Evolutionary conservation across 2,329 filamentous ascomycete genomes (phyloP).

Genomic region (Didymella lethalis): DNA sequence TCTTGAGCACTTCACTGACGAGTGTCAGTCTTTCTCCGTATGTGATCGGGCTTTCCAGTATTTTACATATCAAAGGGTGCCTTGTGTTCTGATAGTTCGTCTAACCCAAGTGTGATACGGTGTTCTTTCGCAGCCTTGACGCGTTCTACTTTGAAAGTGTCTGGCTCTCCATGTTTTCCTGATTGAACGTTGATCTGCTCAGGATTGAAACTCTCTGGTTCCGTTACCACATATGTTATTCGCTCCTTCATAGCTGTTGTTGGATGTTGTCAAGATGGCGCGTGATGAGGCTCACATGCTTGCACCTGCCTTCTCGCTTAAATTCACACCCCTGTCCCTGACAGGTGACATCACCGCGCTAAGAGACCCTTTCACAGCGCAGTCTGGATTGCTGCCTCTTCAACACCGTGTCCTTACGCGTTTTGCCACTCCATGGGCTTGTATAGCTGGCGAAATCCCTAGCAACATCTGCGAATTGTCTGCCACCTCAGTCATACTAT

Average conservation of each 20-base stretch:
- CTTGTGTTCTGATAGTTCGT: conserved; percentile 69
- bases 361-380: conserved; percentile 19
- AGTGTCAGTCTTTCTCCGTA: conserved; percentile 2
- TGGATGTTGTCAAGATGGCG: conserved; percentile 18
- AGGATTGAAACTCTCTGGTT: conserved; percentile 70
- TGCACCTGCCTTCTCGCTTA: conserved; percentile 9
- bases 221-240: conserved; percentile 77
- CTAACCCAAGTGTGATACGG: conserved; percentile 74
- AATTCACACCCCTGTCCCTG: conserved; percentile 8
- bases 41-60: not conserved
- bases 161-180: conserved; percentile 37
- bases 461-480: not conserved
- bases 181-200: conserved; percentile 65
- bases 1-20: conserved; percentile 65
- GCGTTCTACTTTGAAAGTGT: conserved; percentile 64
- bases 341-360: conserved; percentile 25
- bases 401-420: conserved; percentile 38
- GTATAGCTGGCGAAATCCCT: not conserved
- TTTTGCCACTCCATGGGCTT: conserved; percentile 32
- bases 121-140: conserved; percentile 79
- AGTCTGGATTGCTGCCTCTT: conserved; percentile 27
- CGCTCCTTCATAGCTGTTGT: conserved; percentile 69
- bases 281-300: conserved; percentile 19
- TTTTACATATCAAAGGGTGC: conserved; percentile 12
- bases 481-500: conserved; percentile 28